Conservation (phyloP, 2,329 filamentous ascomycete genomes). For the Trichoderma harzianum region DNA sequence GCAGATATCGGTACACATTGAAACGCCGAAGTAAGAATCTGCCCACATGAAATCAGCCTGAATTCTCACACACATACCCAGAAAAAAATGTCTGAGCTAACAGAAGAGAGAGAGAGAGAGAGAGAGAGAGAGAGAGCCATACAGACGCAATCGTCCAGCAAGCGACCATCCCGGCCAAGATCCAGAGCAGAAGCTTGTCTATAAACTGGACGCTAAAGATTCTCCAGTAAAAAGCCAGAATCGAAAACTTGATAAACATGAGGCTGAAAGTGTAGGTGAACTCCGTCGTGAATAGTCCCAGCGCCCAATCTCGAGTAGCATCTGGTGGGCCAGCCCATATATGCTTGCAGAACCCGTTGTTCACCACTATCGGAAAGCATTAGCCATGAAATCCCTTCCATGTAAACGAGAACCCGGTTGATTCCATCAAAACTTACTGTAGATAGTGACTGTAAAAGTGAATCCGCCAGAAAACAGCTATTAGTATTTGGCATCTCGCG, state of each 20-base stretch:
- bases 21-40: constrained; percentile 16
- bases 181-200: constrained; percentile 9
- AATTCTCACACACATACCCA: neutral
- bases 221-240: constrained; percentile 23
- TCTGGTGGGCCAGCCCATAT: constrained; percentile 16
- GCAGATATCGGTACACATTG: constrained; percentile 23
- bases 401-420: neutral
- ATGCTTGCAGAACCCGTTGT: constrained; percentile 20
- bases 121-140: neutral
- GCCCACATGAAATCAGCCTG: neutral
- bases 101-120: no score
- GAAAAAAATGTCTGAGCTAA: neutral
- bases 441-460: constrained; percentile 7
- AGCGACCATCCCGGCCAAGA: neutral
- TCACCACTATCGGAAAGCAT: neutral
- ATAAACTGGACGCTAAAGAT: constrained; percentile 17
- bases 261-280: constrained; percentile 17
- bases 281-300: constrained; percentile 22
- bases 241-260: constrained; percentile 18
- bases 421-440: neutral
- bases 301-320: constrained; percentile 17
- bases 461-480: constrained; percentile 6
- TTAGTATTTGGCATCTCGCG: neutral
- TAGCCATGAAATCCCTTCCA: neutral
- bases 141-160: constrained; percentile 14